phyloP scores from a whole-genome alignment of 768 basidiomycete species.

The Xerocomellus amylosporus region DNA sequence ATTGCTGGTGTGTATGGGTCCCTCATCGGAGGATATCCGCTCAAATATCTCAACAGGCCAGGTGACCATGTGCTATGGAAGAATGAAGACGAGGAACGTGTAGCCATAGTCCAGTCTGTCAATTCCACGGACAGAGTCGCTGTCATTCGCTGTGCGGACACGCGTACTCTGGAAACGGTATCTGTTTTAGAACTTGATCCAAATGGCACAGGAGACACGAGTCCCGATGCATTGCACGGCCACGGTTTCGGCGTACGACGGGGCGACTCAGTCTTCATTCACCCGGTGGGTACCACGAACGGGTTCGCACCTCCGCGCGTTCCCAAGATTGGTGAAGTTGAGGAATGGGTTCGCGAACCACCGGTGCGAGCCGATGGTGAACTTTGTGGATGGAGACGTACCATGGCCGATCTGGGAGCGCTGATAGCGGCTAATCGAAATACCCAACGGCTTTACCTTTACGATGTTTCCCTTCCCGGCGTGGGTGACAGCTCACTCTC shows the following conservation, averaged over 20 bases:
- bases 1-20: slow-evolving; percentile 64
- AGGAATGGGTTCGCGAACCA: slow-evolving; percentile 70
- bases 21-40: background rate
- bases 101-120: slow-evolving; percentile 77
- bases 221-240: slow-evolving; percentile 40
- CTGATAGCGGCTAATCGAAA: slow-evolving; percentile 49
- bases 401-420: slow-evolving; percentile 64
- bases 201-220: slow-evolving; percentile 62
- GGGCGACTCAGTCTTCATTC: slow-evolving; percentile 84
- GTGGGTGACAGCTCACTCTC: slow-evolving; percentile 43
- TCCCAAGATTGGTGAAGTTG: slow-evolving; percentile 82
- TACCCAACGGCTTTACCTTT: slow-evolving; percentile 38
- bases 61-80: slow-evolving; percentile 89
- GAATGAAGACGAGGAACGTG: slow-evolving; percentile 60
- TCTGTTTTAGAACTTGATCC: slow-evolving; percentile 88
- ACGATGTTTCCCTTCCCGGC: slow-evolving; percentile 42
- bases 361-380: slow-evolving; percentile 49
- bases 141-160: slow-evolving; percentile 56
- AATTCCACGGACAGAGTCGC: slow-evolving; percentile 72
- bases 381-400: slow-evolving; percentile 67
- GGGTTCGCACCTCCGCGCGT: slow-evolving; percentile 67
- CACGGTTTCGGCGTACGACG: slow-evolving; percentile 77
- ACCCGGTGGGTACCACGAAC: slow-evolving; percentile 67
- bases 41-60: slow-evolving; percentile 53
- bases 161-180: slow-evolving; percentile 56